phyloP scores from a whole-genome alignment of 352 stramenopile species.

The Globisporangium megalacanthum region DNA sequence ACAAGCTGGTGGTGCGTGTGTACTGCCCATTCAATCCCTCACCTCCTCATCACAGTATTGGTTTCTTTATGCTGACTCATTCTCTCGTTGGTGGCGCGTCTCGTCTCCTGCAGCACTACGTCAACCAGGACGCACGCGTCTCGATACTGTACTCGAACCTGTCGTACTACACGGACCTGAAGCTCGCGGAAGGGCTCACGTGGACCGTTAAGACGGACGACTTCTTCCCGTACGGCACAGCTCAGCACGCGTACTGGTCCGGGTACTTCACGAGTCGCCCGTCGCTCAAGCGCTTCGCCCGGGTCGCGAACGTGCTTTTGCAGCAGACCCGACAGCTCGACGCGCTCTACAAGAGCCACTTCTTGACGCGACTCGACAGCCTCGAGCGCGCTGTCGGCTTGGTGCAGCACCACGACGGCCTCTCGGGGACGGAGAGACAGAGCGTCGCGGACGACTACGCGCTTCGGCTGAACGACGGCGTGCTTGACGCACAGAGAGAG shows the following conservation, averaged over 20 bases:
- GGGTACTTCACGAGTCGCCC: constrained; percentile 96
- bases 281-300: constrained; percentile 90
- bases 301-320: constrained; percentile 85
- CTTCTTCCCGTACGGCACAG: constrained; percentile 96
- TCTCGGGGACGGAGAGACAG: constrained; percentile 95
- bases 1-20: constrained; percentile 86
- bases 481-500: constrained; percentile 55
- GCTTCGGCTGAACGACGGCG: constrained; percentile 85
- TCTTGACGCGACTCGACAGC: constrained; percentile 38
- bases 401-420: constrained; percentile 94
- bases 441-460: constrained; percentile 94
- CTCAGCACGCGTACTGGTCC: constrained; percentile 91
- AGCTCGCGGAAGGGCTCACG: constrained; percentile 73
- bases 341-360: constrained; percentile 60
- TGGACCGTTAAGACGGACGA: constrained; percentile 93
- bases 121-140: constrained; percentile 88
- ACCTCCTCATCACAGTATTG: too few relatives aligned
- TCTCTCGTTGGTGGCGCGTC: not conserved
- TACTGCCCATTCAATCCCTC: not conserved
- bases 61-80: too few relatives aligned
- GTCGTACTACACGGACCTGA: constrained; percentile 93
- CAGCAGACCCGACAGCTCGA: constrained; percentile 90
- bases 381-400: constrained; percentile 90
- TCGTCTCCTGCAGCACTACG: constrained; percentile 56
- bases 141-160: constrained; percentile 97